Base-by-base conservation (phyloP, 2,329 filamentous ascomycete genomes). In the Botrytis medusae region DNA sequence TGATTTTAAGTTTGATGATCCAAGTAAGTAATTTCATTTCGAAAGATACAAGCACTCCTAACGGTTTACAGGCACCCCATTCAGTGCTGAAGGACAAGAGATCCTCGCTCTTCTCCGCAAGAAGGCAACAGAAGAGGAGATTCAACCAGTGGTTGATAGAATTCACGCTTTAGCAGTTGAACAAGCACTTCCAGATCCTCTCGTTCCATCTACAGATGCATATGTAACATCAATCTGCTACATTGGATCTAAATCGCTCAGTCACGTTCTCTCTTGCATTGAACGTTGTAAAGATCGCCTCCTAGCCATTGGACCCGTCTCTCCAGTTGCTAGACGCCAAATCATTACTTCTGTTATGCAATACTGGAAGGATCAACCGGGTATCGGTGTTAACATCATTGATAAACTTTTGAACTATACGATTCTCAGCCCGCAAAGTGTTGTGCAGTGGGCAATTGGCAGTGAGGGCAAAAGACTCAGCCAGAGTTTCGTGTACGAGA, bases 331-430 rank as follows among this genome's bases (percentile, higher is more conserved):
- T 1, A 90, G 94, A 59, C 88, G 90, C 60, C 96, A 99, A 83
- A 97, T 99, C 79, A 93, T 98, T 78, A 89, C 91, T 8, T 93
- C 93, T 7, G 94, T 98, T 57, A 93, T 98, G 85, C 87, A 91
- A 59, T 99, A 98, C 85, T 99, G 96, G 96, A 88, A 89, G 64
- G 91, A 95, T 46, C 95, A 99, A 79, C 94, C 95, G 0, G 96
- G 96, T 74, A 91, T 97, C 61, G 96, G 94, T 4, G 89, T 98
- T 77, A 93, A 93, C 78, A 97, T 99, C 78, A 88, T 98, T 74
- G 95, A 98, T 85, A 98, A 98, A 83, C 88, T 99, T 8, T 91
- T 99, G 78, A 99, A 98, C 84, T 99, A 98, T 84, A 95, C 93
- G 22, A 97, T 99, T 78, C 87, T 99, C 51, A 94, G 92, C 14